Percentiles rank a stretch among this genome's conserved stretches.
Evolutionary conservation across 106 monocot species (phyloP).

Genomic region (Dioscorea dumetorum): DNA sequence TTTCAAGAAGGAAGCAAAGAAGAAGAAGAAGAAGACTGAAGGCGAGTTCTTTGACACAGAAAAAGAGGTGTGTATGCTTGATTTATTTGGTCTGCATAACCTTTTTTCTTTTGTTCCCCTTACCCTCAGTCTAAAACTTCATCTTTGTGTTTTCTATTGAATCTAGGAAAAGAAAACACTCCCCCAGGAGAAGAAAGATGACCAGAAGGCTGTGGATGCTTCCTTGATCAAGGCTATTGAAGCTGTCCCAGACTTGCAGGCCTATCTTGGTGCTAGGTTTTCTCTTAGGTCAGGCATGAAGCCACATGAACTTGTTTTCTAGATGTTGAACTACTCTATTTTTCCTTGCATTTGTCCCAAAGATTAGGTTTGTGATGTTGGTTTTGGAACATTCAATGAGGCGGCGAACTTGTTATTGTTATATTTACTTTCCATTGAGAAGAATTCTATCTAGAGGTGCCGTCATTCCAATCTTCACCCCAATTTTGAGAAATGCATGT

Average conservation of each 20-base stretch:
- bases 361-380: no score
- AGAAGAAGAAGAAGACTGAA: slow-evolving; percentile 27
- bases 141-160: not conserved
- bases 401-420: no score
- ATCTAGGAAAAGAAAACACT: slow-evolving; percentile 30
- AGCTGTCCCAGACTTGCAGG: slow-evolving; percentile 31
- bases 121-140: not conserved
- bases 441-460: no score
- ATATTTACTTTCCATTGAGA: no score
- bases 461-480: no score
- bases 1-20: slow-evolving; percentile 32
- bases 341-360: no score
- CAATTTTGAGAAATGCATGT: no score
- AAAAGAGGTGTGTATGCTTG: slow-evolving; percentile 23
- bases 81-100: not conserved
- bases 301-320: slow-evolving; percentile 47
- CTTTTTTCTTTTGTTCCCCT: not conserved
- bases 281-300: slow-evolving; percentile 47
- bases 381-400: no score
- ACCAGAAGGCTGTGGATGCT: slow-evolving; percentile 45
- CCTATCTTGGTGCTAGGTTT: slow-evolving; percentile 39
- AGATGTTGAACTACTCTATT: not conserved
- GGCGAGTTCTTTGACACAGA: slow-evolving; percentile 45
- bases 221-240: slow-evolving; percentile 33
- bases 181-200: slow-evolving; percentile 47